These are phyloP conservation scores for Ormosia emarginata DNA, from an alignment of 306 rosid genomes.

Conservation along the genomic window DNA sequence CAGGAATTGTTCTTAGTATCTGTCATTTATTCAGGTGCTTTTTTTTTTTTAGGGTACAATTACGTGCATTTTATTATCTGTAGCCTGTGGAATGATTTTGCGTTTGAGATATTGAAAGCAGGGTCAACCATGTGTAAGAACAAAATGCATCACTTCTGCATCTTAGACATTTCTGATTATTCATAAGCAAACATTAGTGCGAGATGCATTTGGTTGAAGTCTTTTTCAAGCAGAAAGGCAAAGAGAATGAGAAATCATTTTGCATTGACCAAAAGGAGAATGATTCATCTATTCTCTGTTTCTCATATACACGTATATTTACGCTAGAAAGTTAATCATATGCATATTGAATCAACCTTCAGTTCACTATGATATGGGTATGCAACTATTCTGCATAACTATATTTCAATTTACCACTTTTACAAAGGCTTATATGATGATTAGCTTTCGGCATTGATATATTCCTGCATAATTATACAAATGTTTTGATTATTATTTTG, in stretches of 20 bases:
- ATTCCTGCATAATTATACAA: background rate
- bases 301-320: background rate
- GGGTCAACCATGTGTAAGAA: background rate
- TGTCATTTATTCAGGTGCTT: background rate
- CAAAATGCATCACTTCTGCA: background rate
- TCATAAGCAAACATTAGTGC: background rate
- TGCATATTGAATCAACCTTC: background rate
- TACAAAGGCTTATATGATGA: background rate
- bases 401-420: background rate
- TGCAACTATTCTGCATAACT: background rate
- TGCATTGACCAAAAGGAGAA: background rate
- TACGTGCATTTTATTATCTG: background rate
- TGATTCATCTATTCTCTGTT: background rate
- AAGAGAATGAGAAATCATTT: background rate
- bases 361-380: background rate
- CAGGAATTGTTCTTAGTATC: background rate
- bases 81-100: background rate
- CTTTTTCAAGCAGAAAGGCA: background rate
- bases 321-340: background rate
- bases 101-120: background rate
- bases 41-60: too few relatives aligned
- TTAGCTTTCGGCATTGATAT: slow-evolving; percentile 6
- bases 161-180: background rate
- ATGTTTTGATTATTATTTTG: background rate
- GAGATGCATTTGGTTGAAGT: background rate